A percentile compares a stretch with the other conserved stretches of the same genome.
Conservation (phyloP, 805 yeast genomes). For the Spathaspora girioi region DNA sequence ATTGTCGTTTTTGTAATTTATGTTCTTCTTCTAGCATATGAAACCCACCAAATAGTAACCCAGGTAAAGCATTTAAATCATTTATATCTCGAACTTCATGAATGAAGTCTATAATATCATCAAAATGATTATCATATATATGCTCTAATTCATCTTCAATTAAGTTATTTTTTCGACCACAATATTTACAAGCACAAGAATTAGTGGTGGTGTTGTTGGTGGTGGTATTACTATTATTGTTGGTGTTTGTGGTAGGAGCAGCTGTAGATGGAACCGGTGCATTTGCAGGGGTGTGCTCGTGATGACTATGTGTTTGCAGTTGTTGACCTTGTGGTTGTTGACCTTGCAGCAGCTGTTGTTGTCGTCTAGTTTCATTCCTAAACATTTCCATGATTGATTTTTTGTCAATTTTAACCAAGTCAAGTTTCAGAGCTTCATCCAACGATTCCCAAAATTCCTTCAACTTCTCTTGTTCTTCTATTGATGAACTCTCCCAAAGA, state of each 20-base stretch:
- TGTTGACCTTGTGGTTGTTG: too few relatives aligned
- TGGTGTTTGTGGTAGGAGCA: conserved; percentile 14
- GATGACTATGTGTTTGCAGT: too few relatives aligned
- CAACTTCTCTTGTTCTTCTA: conserved; percentile 50
- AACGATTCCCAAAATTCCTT: conserved; percentile 66
- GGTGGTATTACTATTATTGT: background rate
- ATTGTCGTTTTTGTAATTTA: conserved; percentile 24
- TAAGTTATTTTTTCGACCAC: conserved; percentile 70
- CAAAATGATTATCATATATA: conserved; percentile 66
- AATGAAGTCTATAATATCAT: conserved; percentile 35
- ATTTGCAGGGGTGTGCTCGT: conserved; percentile 5
- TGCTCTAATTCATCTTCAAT: conserved; percentile 75
- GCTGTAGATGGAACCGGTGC: conserved; percentile 28
- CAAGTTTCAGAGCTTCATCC: conserved; percentile 54
- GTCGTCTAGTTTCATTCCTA: conserved; percentile 35
- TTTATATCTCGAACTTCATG: conserved; percentile 38
- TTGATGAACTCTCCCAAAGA: conserved; percentile 46
- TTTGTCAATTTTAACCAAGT: conserved; percentile 63
- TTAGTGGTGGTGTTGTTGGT: conserved; percentile 5
- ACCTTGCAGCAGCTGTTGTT: conserved; percentile 4
- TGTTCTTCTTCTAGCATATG: conserved; percentile 33
- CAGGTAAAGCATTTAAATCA: conserved; percentile 33
- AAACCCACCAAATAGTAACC: conserved; percentile 32
- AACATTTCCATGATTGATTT: conserved; percentile 64
- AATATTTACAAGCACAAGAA: conserved; percentile 66